Percentiles rank a stretch among this genome's conserved stretches.
phyloP scores from a whole-genome alignment of 1,139 yeast genomes.

The Kurtzmaniella quercitrusa region DNA sequence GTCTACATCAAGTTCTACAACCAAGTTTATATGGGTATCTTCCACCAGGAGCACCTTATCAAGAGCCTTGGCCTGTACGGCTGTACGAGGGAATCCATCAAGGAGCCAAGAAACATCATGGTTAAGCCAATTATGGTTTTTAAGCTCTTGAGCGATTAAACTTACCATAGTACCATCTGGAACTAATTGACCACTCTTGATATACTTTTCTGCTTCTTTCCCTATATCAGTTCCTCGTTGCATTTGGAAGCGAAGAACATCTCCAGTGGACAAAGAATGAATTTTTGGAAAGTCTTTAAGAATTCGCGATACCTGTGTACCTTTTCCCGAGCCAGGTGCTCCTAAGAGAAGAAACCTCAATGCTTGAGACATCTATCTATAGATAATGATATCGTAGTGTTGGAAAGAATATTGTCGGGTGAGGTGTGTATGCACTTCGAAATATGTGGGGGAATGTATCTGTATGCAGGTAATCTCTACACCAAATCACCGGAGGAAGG shows the following conservation, averaged over 20 bases:
- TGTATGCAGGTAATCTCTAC: not conserved
- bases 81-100: slow-evolving; percentile 90
- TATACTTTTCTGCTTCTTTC: slow-evolving; percentile 48
- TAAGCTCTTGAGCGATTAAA: slow-evolving; percentile 51
- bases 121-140: slow-evolving; percentile 41
- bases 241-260: slow-evolving; percentile 68
- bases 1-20: slow-evolving; percentile 82
- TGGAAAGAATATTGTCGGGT: not conserved
- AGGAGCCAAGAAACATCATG: slow-evolving; percentile 59
- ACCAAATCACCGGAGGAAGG: not conserved
- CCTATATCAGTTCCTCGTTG: slow-evolving; percentile 56
- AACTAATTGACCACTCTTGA: slow-evolving; percentile 60
- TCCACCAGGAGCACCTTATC: slow-evolving; percentile 39
- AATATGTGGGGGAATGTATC: not conserved
- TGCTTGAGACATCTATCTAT: slow-evolving; percentile 18
- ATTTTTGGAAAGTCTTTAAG: slow-evolving; percentile 48
- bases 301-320: slow-evolving; percentile 74
- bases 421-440: not conserved
- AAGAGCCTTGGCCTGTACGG: slow-evolving; percentile 62
- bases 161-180: slow-evolving; percentile 69
- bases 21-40: slow-evolving; percentile 54
- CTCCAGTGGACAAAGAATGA: slow-evolving; percentile 76
- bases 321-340: slow-evolving; percentile 95
- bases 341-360: slow-evolving; percentile 72
- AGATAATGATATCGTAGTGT: not conserved